phyloP scores from a whole-genome alignment of 495 filamentous ascomycete genomes.

The Pseudevernia furfuracea region DNA sequence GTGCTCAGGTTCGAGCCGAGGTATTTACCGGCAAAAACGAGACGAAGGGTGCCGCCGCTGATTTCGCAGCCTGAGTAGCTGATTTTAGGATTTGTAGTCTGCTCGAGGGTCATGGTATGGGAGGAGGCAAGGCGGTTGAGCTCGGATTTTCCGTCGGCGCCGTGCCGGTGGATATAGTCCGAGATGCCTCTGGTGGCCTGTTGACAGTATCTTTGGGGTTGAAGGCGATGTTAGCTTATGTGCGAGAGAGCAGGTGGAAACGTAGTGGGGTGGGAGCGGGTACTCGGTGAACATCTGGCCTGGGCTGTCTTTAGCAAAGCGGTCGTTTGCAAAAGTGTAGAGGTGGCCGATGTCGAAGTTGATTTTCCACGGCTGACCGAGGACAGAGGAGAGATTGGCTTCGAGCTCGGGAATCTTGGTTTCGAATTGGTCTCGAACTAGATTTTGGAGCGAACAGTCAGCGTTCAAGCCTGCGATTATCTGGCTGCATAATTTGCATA shows the following conservation, averaged over 20 bases:
- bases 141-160: conserved; percentile 36
- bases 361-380: conserved; percentile 42
- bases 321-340: conserved; percentile 42
- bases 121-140: conserved; percentile 41
- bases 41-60: conserved; percentile 38
- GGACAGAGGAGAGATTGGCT: conserved; percentile 34
- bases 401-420: conserved; percentile 39
- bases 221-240: background rate
- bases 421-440: conserved; percentile 49
- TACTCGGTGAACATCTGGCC: conserved; percentile 41
- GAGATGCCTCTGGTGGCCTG: conserved; percentile 36
- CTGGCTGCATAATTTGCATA: conserved; percentile 21
- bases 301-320: conserved; percentile 39
- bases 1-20: conserved; percentile 42
- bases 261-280: conserved; percentile 7
- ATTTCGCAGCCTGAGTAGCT: conserved; percentile 41
- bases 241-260: background rate
- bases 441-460: background rate
- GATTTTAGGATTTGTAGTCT: conserved; percentile 31
- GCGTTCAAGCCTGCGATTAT: background rate
- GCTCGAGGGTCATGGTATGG: conserved; percentile 40
- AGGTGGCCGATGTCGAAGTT: conserved; percentile 41
- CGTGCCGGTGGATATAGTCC: conserved; percentile 31
- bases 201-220: conserved; percentile 36
- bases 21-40: conserved; percentile 37